phyloP scores from a whole-genome alignment of 2,329 filamentous ascomycete species.

The Xylariaceae sp. region DNA sequence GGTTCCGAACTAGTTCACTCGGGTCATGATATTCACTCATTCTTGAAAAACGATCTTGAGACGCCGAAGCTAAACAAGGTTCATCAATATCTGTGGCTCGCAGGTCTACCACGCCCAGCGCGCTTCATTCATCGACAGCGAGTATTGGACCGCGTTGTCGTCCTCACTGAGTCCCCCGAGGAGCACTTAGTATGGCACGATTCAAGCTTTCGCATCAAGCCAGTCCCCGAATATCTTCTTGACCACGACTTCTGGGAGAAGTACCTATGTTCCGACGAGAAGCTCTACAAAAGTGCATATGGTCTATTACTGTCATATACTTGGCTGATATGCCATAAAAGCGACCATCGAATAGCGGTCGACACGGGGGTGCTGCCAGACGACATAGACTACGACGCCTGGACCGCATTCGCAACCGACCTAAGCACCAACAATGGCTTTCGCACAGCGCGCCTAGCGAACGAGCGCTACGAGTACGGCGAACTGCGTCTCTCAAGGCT shows the following conservation, averaged over 20 bases:
- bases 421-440: too few relatives aligned
- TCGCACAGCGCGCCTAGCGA: slow-evolving; percentile 40
- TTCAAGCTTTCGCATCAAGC: slow-evolving; percentile 36
- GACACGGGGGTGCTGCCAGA: slow-evolving; percentile 41
- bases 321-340: slow-evolving; percentile 47
- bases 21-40: not conserved
- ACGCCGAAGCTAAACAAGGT: slow-evolving; percentile 28
- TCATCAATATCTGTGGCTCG: slow-evolving; percentile 31
- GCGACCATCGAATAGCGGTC: slow-evolving; percentile 47
- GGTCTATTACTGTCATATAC: slow-evolving; percentile 51
- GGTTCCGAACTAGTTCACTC: not conserved
- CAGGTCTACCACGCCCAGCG: slow-evolving; percentile 30
- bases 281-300: slow-evolving; percentile 39
- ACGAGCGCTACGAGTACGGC: slow-evolving; percentile 50
- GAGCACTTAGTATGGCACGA: slow-evolving; percentile 42
- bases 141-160: slow-evolving; percentile 36
- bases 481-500: slow-evolving; percentile 52
- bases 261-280: slow-evolving; percentile 30
- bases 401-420: too few relatives aligned
- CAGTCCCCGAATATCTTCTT: slow-evolving; percentile 40
- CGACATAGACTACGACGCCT: too few relatives aligned
- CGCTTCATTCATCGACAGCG: slow-evolving; percentile 39
- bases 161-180: slow-evolving; percentile 40
- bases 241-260: slow-evolving; percentile 34
- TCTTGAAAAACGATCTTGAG: slow-evolving; percentile 22